These are phyloP conservation scores for Papilionanthe hybrid DNA, from an alignment of 116 monocot species.

Conservation along the genomic window DNA sequence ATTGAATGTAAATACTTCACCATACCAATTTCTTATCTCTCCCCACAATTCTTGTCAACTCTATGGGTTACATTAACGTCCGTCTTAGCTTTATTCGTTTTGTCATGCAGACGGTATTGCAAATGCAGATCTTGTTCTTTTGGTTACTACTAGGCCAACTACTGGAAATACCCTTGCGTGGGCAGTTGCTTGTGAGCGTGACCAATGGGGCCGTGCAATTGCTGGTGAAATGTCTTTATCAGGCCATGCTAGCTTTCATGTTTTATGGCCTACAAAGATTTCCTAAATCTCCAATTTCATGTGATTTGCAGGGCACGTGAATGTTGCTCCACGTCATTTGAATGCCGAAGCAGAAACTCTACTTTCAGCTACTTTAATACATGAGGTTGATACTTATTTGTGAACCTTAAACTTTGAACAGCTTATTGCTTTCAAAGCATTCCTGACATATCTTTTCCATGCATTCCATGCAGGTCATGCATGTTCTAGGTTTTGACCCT, in stretches of 20 bases:
- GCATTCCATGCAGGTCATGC: constrained; percentile 79
- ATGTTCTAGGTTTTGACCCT: constrained; percentile 99
- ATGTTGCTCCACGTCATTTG: constrained; percentile 99
- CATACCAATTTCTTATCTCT: background rate
- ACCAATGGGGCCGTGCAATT: constrained; percentile 99
- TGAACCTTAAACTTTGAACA: background rate
- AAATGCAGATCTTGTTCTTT: constrained; percentile 88
- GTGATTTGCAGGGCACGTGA: constrained; percentile 74
- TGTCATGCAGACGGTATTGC: constrained; percentile 75
- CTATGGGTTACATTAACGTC: background rate
- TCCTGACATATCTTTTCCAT: constrained; percentile 7
- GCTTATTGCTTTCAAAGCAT: background rate
- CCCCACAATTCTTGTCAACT: background rate
- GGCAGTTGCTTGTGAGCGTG: constrained; percentile 99
- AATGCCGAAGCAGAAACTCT: constrained; percentile 89
- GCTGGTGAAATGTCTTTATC: constrained; percentile 49
- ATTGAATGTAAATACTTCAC: constrained; percentile 51
- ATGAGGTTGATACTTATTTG: constrained; percentile 42
- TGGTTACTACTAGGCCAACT: constrained; percentile 95
- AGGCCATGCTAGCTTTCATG: background rate
- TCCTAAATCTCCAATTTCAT: constrained; percentile 2
- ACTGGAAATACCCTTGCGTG: constrained; percentile 99
- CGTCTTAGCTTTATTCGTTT: background rate
- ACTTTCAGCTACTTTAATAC: constrained; percentile 96
- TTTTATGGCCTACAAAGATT: background rate